Evolutionary conservation across 208 protist genomes (phyloP), one percentile per base, ranked within the genome.

Genomic region (Crithidia brevicula): DNA sequence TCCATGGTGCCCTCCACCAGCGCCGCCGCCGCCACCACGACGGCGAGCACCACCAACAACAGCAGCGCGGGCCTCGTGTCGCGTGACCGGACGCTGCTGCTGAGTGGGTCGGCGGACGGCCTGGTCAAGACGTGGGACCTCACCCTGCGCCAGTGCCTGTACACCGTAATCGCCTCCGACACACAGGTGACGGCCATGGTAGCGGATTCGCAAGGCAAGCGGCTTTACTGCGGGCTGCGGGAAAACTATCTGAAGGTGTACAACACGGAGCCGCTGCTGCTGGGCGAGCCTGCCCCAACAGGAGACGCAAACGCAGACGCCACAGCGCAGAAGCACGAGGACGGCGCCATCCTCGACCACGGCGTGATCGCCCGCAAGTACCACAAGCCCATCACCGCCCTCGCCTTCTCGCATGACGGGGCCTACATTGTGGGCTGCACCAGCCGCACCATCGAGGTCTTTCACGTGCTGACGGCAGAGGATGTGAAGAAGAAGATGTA

Each of bases 71-170:
- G 30, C 18, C 42, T 13, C 15, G 54, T 34, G 34, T 42, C 62
- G 28, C 42, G 43, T 25, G 66, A 72, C 31, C 58, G 66, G 30
- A 54, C 68, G 43, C 51, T 92, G 42, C 67, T 97, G 25, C 67
- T 97, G 22, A 94, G 81, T 46, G 89, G 77, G 11, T 79, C 84
- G 1, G 89, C 87, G 10, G 93, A 97, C 64, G 93, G 93, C 4
- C 79, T 94, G 42, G 69, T 97, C 10, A 97, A 97, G 79, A 82
- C 94, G 31, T 97, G 91, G 90, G 83, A 97, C 54, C 59, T 91
- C 22, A 34, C 67, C 16, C 59, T 96, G 33, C 81, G 82, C 3
- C 89, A 96, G 75, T 97, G 93, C 67, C 60, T 97, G 34, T 88
- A 96, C 79, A 96, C 91, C 10, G 53, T 95, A 23, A 82, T 96